phyloP scores from a whole-genome alignment of 805 yeast genomes.

The Candida mattraensis region DNA sequence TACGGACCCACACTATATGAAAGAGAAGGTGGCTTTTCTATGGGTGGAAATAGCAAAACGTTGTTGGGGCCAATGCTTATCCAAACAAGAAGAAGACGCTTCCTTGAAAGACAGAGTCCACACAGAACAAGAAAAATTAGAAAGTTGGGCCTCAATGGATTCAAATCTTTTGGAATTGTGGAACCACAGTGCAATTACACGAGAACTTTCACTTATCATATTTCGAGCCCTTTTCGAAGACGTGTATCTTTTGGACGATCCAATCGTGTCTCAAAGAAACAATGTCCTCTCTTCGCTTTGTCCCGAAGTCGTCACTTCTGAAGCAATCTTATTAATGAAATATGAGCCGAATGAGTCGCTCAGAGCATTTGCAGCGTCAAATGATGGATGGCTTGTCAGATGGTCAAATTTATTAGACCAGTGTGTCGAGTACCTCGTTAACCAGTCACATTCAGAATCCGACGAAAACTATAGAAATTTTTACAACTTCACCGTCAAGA shows the following conservation, averaged over 20 bases:
- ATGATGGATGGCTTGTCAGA: slow-evolving; percentile 82
- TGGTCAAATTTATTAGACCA: slow-evolving; percentile 63
- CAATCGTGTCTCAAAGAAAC: slow-evolving; percentile 79
- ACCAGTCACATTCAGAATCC: slow-evolving; percentile 10
- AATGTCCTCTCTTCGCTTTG: slow-evolving; percentile 78
- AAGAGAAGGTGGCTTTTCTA: slow-evolving; percentile 82
- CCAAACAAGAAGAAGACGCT: slow-evolving; percentile 20
- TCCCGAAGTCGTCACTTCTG: slow-evolving; percentile 79
- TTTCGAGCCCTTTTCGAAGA: slow-evolving; percentile 91
- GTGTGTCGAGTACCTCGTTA: slow-evolving; percentile 37
- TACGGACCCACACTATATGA: slow-evolving; percentile 85
- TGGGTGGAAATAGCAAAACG: slow-evolving; percentile 93
- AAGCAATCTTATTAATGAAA: slow-evolving; percentile 54
- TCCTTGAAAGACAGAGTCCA: slow-evolving; percentile 24
- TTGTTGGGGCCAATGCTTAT: slow-evolving; percentile 81
- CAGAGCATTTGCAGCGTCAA: slow-evolving; percentile 61
- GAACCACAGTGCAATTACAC: slow-evolving; percentile 58
- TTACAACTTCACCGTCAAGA: slow-evolving; percentile 54
- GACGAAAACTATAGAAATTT: slow-evolving; percentile 9
- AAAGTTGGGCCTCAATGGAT: slow-evolving; percentile 91
- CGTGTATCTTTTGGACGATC: slow-evolving; percentile 86
- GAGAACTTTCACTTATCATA: slow-evolving; percentile 77
- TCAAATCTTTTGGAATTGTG: slow-evolving; percentile 70
- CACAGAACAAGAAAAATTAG: slow-evolving; percentile 49
- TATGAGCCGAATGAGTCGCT: slow-evolving; percentile 69